These are phyloP conservation scores for Lipomyces mesembrius DNA, from an alignment of 805 yeast species.

Conservation along the genomic window DNA sequence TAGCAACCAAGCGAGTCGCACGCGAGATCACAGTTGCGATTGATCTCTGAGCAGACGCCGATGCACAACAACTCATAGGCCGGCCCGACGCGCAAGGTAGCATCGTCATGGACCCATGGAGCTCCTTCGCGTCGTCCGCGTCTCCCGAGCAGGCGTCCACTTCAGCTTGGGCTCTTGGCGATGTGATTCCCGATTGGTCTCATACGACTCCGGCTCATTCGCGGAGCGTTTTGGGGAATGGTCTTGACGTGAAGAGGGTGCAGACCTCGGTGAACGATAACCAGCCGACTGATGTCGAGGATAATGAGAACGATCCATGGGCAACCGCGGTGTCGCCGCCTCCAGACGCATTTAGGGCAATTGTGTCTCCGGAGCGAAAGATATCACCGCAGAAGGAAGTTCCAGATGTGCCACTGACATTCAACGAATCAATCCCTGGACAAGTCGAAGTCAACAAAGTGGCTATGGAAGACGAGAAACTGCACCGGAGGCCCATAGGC, in stretches of 20 bases:
- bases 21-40: not conserved
- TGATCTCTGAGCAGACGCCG: not conserved
- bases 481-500: not conserved
- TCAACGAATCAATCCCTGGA: not conserved
- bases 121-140: slow-evolving; percentile 18
- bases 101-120: slow-evolving; percentile 31
- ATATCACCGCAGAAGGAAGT: not conserved
- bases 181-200: slow-evolving; percentile 34
- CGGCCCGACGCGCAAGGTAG: not conserved
- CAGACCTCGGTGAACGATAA: not conserved
- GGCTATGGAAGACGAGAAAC: not conserved
- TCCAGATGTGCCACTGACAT: not conserved
- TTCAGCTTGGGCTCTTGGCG: slow-evolving; percentile 24
- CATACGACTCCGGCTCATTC: not conserved
- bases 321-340: slow-evolving; percentile 31
- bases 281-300: slow-evolving; percentile 13
- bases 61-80: not conserved
- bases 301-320: slow-evolving; percentile 36
- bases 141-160: slow-evolving; percentile 11
- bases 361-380: not conserved
- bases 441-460: not conserved
- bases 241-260: not conserved
- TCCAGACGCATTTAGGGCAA: not conserved
- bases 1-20: not conserved
- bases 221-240: not conserved